Evolutionary conservation across 2,329 filamentous ascomycete species (phyloP).

Genomic region (Diaporthe sp.): DNA sequence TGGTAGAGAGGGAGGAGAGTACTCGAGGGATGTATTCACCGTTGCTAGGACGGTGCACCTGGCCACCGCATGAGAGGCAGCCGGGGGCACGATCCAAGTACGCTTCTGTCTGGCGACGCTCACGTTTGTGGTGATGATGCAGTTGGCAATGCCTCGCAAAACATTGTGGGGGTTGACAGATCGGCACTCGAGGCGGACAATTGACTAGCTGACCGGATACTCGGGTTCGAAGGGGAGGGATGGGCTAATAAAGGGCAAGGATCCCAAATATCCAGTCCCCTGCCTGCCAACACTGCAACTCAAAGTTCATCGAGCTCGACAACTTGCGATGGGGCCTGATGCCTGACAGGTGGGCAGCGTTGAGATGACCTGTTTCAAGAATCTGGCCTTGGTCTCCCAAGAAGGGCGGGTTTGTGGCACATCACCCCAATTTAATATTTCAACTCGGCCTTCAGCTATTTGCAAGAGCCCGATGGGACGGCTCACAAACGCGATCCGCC

Average conservation of each 20-base stretch:
- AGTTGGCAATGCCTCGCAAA: neutral
- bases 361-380: neutral
- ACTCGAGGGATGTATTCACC: slow-evolving; percentile 47
- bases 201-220: neutral
- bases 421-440: slow-evolving; percentile 16
- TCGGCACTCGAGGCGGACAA: slow-evolving; percentile 12
- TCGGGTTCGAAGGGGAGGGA: neutral
- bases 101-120: neutral
- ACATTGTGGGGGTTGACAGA: neutral
- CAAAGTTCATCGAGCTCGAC: neutral
- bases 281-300: neutral
- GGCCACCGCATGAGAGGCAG: slow-evolving; percentile 20
- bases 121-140: neutral
- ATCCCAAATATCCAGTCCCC: neutral
- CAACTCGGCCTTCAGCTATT: neutral
- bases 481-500: slow-evolving; percentile 1
- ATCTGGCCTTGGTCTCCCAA: neutral
- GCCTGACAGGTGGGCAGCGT: neutral
- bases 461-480: slow-evolving; percentile 4
- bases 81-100: neutral
- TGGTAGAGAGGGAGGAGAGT: slow-evolving; percentile 45
- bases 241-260: neutral
- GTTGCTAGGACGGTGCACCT: slow-evolving; percentile 44
- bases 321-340: neutral
- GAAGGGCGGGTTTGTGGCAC: slow-evolving; percentile 11